phyloP scores from a whole-genome alignment of 352 stramenopile species.

The Pythium aristosporum region DNA sequence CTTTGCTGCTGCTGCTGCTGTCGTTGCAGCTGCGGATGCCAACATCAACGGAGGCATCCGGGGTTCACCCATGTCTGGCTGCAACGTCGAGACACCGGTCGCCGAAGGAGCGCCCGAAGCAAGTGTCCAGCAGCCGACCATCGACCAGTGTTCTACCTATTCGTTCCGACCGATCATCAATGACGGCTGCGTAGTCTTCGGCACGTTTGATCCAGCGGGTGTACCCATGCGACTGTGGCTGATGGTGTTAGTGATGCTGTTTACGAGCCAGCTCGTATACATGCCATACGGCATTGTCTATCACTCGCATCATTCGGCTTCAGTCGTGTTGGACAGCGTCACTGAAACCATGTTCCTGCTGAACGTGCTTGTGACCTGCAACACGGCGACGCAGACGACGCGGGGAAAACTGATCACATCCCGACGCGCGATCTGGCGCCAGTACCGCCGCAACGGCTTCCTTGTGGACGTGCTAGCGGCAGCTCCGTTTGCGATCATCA shows the following conservation, averaged over 20 bases:
- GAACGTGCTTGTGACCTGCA: slow-evolving; percentile 41
- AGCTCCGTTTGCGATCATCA: slow-evolving; percentile 8
- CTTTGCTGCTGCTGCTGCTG: too few relatives aligned
- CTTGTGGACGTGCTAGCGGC: slow-evolving; percentile 12
- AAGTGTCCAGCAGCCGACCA: too few relatives aligned
- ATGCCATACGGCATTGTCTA: slow-evolving; percentile 44
- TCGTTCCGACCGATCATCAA: too few relatives aligned
- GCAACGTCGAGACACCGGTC: too few relatives aligned
- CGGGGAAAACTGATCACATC: slow-evolving; percentile 32
- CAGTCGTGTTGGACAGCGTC: slow-evolving; percentile 11
- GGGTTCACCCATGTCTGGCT: too few relatives aligned
- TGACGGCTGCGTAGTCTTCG: not conserved
- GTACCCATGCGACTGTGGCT: slow-evolving; percentile 27
- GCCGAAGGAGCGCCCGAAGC: too few relatives aligned
- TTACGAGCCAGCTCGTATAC: slow-evolving; percentile 31
- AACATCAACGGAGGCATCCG: too few relatives aligned
- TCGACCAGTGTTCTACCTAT: too few relatives aligned
- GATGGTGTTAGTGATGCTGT: slow-evolving; percentile 21
- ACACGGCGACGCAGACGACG: slow-evolving; percentile 45
- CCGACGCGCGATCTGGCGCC: slow-evolving; percentile 33
- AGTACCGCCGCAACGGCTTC: slow-evolving; percentile 33
- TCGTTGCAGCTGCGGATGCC: too few relatives aligned
- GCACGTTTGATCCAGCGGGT: slow-evolving; percentile 19
- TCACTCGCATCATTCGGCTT: slow-evolving; percentile 8
- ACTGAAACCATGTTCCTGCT: slow-evolving; percentile 36